Evolutionary conservation across 345 rosid species (phyloP).

Genomic region (Sisymbrium altissimum): DNA sequence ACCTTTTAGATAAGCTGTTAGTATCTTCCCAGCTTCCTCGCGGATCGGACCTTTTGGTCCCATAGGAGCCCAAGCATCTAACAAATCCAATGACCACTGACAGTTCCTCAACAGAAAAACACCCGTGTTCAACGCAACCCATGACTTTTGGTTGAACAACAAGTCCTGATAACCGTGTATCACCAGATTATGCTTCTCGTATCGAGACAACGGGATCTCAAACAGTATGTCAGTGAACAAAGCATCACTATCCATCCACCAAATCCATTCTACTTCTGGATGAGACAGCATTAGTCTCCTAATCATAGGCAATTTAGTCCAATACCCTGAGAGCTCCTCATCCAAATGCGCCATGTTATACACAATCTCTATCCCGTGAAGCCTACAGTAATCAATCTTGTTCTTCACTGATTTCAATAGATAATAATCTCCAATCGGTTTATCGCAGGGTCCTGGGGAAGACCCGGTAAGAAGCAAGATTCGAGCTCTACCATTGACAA

Average conservation of each 20-base stretch:
- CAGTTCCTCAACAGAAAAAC: conserved; percentile 84
- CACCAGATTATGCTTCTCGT: conserved; percentile 65
- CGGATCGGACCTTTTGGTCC: conserved; percentile 83
- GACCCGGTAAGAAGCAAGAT: conserved; percentile 84
- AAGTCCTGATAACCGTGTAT: conserved; percentile 91
- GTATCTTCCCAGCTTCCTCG: conserved; percentile 81
- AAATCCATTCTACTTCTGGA: conserved; percentile 93
- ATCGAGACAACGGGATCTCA: conserved; percentile 64
- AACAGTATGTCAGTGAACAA: conserved; percentile 92
- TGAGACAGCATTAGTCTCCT: conserved; percentile 87
- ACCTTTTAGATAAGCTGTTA: conserved; percentile 84
- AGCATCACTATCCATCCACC: conserved; percentile 99
- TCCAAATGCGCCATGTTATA: conserved; percentile 93
- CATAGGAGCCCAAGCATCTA: conserved; percentile 94
- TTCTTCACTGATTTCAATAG: conserved; percentile 80
- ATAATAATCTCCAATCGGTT: conserved; percentile 80
- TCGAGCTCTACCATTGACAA: conserved; percentile 64
- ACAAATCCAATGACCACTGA: conserved; percentile 93
- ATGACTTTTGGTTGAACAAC: conserved; percentile 72
- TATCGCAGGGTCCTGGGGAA: conserved; percentile 80
- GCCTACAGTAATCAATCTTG: conserved; percentile 94
- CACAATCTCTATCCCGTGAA: conserved; percentile 92
- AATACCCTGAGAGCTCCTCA: conserved; percentile 79
- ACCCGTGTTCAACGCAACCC: conserved; percentile 95
- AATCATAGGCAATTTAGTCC: conserved; percentile 93